A percentile compares a stretch with the other conserved stretches of the same genome.
These are phyloP conservation scores for Canariomyces notabilis DNA, from an alignment of 2,329 filamentous ascomycete species.

Conservation along the genomic window DNA sequence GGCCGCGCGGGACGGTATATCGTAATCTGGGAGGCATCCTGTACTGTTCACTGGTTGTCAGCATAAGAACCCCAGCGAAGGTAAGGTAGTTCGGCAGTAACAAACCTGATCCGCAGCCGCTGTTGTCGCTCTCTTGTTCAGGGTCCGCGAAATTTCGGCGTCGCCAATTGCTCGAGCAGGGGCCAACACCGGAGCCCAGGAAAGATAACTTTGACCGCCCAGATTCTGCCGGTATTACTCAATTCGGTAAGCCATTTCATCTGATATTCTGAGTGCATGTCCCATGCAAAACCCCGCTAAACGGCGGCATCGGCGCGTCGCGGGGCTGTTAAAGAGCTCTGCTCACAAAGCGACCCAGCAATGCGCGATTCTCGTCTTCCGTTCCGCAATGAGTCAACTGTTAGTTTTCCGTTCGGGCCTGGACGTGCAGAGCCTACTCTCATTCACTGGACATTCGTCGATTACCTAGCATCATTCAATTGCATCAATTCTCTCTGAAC, in stretches of 20 bases:
- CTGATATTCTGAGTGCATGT: background rate
- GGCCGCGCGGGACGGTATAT: constrained; percentile 23
- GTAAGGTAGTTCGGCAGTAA: too few species aligned
- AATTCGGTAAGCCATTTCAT: too few species aligned
- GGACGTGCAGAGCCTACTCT: background rate
- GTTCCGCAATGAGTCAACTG: constrained; percentile 21
- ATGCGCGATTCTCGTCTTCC: constrained; percentile 2
- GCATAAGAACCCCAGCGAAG: too few species aligned
- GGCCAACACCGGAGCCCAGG: constrained; percentile 3
- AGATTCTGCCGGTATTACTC: constrained; percentile 18
- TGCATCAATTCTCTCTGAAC: background rate
- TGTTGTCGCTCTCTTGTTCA: constrained; percentile 11
- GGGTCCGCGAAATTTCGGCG: constrained; percentile 22
- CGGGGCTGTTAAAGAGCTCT: constrained; percentile 15
- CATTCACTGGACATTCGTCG: background rate
- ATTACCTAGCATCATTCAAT: constrained; percentile 4
- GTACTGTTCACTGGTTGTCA: too few species aligned
- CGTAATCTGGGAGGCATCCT: constrained; percentile 27
- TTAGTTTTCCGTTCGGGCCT: background rate
- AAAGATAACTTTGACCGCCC: constrained; percentile 16
- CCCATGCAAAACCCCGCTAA: constrained; percentile 15
- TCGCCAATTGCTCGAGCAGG: constrained; percentile 18
- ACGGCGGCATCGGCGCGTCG: constrained; percentile 13
- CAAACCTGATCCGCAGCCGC: constrained; percentile 14
- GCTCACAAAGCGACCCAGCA: constrained; percentile 6